Evolutionary conservation across 371 early-diverging fungal species (phyloP), one percentile per base, ranked within the genome.

Genomic region (Mortierella sp.): DNA sequence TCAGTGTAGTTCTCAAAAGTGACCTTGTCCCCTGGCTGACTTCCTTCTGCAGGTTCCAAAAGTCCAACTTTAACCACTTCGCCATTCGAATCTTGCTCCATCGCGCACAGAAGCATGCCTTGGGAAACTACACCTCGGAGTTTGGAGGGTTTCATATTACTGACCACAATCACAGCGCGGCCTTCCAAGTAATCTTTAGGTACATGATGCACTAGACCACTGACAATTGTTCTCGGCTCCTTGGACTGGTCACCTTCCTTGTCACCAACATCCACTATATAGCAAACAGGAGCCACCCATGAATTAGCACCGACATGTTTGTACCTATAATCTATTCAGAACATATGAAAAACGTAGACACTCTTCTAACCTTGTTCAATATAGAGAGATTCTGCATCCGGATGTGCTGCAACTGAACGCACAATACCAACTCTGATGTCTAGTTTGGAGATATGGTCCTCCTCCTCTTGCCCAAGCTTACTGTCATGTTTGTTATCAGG

Each of bases 351-450:
- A 22, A 23, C 15, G 22, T 17, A 32, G 19, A 19, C 13, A 19
- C 17, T 37, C 19, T 0, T 47, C 60, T 66, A 54, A 85, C 89
- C 85, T 84, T 91, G 82, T 72, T 95, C 96, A 29, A 95, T 90
- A 75, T 93, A 94, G 35, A 95, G 84, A 23, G 91, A 87, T 19
- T 87, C 89, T 22, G 93, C 95, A 67, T 91, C 91, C 0, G 93
- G 88, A 76, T 95, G 96, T 19, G 70, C 61, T 31, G 88, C 76
- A 23, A 93, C 90, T 2, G 84, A 74, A 0, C 92, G 76, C 49
- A 95, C 89, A 68, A 89, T 87, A 13, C 94, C 96, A 29, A 95
- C 92, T n/a, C 91, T 83, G 22, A 95, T 85, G 79, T 95, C 92
- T 55, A 95, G 72, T 37, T 84, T 84, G 56, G 88, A 86, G 54